Conservation (phyloP, 139 green algal genomes). For the Haematococcus sp. region DNA sequence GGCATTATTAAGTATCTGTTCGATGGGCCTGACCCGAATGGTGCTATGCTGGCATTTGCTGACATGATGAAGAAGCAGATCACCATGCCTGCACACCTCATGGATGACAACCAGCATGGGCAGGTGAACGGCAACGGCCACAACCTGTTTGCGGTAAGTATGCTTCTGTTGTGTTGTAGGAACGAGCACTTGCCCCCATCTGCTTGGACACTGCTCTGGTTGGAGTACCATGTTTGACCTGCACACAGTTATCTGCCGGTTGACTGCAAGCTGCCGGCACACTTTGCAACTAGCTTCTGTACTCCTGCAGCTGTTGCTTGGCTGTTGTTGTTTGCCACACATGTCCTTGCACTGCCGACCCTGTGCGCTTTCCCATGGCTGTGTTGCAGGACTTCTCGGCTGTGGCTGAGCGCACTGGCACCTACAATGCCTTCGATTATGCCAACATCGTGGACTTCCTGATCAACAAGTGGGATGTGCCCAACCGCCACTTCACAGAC, state of each 20-base stretch:
- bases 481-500: conserved; percentile 9
- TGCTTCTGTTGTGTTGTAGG: no score
- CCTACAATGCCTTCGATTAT: conserved; percentile 90
- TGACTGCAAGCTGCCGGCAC: no score
- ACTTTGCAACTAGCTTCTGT: no score
- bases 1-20: no score
- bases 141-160: conserved; percentile 75
- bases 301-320: no score
- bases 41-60: conserved; percentile 87
- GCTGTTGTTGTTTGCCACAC: no score
- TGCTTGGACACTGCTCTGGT: no score
- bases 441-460: conserved; percentile 95
- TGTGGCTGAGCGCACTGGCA: conserved; percentile 87
- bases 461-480: conserved; percentile 78
- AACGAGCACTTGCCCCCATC: no score
- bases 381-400: conserved; percentile 87
- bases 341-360: no score
- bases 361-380: no score
- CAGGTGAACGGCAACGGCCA: conserved; percentile 51
- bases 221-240: no score
- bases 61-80: conserved; percentile 99
- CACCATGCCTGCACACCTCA: conserved; percentile 96
- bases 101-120: conserved; percentile 89
- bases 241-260: no score
- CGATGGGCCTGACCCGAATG: conserved; percentile 75